Percentiles rank a stretch among this genome's conserved stretches.
Conservation (phyloP, 2,329 filamentous ascomycete species). For the Penicillium sp. region DNA sequence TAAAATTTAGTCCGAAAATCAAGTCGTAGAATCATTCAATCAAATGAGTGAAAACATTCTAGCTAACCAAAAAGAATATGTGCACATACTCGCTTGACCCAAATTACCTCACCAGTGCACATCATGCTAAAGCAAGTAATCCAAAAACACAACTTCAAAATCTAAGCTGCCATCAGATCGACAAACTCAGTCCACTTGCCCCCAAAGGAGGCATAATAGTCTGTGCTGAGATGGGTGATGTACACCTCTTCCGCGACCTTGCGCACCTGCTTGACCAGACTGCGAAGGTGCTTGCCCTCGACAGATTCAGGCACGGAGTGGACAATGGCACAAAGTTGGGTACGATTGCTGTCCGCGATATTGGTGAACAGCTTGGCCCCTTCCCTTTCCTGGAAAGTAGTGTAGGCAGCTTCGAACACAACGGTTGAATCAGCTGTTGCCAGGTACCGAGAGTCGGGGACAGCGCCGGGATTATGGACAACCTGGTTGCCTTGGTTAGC, state of each 20-base stretch:
- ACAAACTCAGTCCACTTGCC: slow-evolving; percentile 39
- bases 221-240: slow-evolving; percentile 38
- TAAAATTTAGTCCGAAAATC: background rate
- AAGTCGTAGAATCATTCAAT: background rate
- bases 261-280: slow-evolving; percentile 36
- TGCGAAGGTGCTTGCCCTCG: slow-evolving; percentile 28
- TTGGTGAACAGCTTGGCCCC: slow-evolving; percentile 32
- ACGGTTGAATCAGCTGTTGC: slow-evolving; percentile 45
- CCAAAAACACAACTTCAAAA: background rate
- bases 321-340: slow-evolving; percentile 36
- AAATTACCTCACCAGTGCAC: slow-evolving; percentile 1
- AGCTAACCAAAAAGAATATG: background rate
- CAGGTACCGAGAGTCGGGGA: slow-evolving; percentile 43
- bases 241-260: slow-evolving; percentile 40
- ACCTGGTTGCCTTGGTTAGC: slow-evolving; percentile 28
- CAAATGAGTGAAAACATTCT: background rate
- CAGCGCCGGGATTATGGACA: slow-evolving; percentile 48
- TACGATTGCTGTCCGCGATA: slow-evolving; percentile 33
- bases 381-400: slow-evolving; percentile 35
- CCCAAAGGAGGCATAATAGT: slow-evolving; percentile 44
- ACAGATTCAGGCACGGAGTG: slow-evolving; percentile 38
- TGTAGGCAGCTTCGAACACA: slow-evolving; percentile 46
- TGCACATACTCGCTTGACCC: background rate
- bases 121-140: background rate
- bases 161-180: slow-evolving; percentile 29